Evolutionary conservation across 2,329 filamentous ascomycete genomes (phyloP), one percentile per base, ranked within the genome.

Genomic region (Penicillium verrucosum): DNA sequence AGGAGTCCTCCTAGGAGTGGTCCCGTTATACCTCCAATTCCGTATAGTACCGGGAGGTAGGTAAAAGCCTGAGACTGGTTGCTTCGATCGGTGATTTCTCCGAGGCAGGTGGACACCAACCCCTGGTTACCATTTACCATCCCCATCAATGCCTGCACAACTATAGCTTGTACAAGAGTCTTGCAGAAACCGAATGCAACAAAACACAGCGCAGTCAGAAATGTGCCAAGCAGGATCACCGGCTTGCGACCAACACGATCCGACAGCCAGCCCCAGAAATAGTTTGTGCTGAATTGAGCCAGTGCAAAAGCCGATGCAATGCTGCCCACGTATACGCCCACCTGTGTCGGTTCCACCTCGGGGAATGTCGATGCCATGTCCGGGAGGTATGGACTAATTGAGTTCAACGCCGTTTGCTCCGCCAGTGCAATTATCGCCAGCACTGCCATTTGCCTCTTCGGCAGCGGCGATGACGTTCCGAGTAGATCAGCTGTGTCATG

Each of bases 341-440:
- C 88, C 65, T 92, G 80, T 6, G 80, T 81, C 1, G 82, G 75
- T 21, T 88, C 82, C 21, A 97, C 87, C 60, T 90, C 90, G 1
- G 90, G 89, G 71, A 97, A 97, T 1, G 85, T 86, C 23, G 85
- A 84, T 1, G 92, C 87, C 93, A 99, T 97, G 65, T 92, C 85
- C 0, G 94, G 94, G 1, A 99, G 84, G 73, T 99, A 99, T 1
- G 94, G 94, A 11, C 89, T 89, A 68, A 99, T 97, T 23, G 92
- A 96, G 74, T 99, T 99, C 70, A 99, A 83, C 0, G 94, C 94
- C 0, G 93, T 97, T 79, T 99, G 94, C 72, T 99, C 94, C 52
- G 90, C 89, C 23, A 99, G 81, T 7, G 92, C 92, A 58, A 99
- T 89, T 62, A 97, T 78, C 1, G 93, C 93, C 34, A 99, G 80